Conservation (phyloP, 2,329 filamentous ascomycete genomes). For the Tolypocladium ovalisporum region DNA sequence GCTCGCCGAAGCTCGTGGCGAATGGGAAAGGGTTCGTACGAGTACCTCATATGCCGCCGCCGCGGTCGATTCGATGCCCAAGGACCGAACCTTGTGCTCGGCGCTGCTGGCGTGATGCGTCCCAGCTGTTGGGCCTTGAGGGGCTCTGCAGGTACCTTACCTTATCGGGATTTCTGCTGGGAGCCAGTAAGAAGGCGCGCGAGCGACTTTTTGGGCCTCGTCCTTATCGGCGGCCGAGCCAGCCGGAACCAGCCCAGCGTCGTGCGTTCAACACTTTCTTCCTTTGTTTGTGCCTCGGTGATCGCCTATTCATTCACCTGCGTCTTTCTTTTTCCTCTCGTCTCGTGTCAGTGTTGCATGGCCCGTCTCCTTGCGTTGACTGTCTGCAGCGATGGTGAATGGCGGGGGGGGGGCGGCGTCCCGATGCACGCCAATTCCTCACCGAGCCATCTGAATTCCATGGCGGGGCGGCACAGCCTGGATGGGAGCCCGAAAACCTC, state of each 20-base stretch:
- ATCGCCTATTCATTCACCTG: background rate
- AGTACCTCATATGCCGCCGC: background rate
- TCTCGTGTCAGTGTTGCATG: background rate
- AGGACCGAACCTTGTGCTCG: too few relatives aligned
- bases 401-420: background rate
- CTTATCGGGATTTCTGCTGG: background rate
- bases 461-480: background rate
- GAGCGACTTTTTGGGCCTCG: background rate
- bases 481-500: background rate
- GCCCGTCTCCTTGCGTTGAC: background rate
- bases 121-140: background rate
- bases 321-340: background rate
- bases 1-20: background rate
- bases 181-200: background rate
- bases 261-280: background rate
- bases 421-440: background rate
- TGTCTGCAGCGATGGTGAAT: background rate
- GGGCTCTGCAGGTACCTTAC: background rate
- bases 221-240: background rate
- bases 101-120: background rate
- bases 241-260: background rate
- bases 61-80: too few relatives aligned
- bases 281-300: background rate
- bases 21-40: background rate
- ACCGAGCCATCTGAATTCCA: background rate